A percentile compares a stretch with the other conserved stretches of the same genome.
phyloP scores from a whole-genome alignment of 148 eudicot genomes.

The Polygonum aviculare region DNA sequence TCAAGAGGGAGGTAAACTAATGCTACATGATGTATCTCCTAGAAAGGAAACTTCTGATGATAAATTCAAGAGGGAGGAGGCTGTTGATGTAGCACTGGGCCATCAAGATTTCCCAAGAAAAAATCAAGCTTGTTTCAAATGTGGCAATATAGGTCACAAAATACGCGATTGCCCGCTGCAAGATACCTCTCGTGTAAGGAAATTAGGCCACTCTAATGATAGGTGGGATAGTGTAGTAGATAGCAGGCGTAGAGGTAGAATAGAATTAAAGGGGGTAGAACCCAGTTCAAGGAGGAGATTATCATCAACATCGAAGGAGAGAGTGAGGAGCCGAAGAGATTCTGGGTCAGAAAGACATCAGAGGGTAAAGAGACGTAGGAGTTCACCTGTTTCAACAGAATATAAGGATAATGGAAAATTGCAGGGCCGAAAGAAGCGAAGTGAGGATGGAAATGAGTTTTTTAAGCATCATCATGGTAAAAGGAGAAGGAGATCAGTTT shows the following conservation, averaged over 20 bases:
- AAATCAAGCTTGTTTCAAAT: constrained; percentile 22
- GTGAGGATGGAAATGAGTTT: constrained; percentile 21
- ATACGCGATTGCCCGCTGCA: constrained; percentile 21
- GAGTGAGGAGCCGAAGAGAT: constrained; percentile 5
- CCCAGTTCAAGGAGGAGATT: constrained; percentile 15
- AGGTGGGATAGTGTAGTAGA: constrained; percentile 11
- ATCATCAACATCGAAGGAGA: constrained; percentile 8
- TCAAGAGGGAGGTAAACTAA: constrained; percentile 4
- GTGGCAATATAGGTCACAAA: constrained; percentile 28
- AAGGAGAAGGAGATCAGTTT: constrained; percentile 23
- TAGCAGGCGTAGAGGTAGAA: neutral
- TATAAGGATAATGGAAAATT: constrained; percentile 20
- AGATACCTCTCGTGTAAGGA: constrained; percentile 19
- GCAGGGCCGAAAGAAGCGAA: constrained; percentile 19
- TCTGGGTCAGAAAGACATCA: constrained; percentile 22
- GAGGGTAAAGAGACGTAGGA: constrained; percentile 11
- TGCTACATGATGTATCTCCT: neutral
- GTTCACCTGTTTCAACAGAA: constrained; percentile 14
- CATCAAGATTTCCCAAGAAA: neutral
- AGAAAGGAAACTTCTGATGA: constrained; percentile 13
- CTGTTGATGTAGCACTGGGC: neutral
- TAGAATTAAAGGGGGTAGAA: constrained; percentile 12
- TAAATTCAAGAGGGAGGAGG: constrained; percentile 10
- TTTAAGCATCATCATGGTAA: constrained; percentile 20
- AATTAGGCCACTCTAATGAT: constrained; percentile 7